Conservation (phyloP, 129 eudicot genomes). For the Erigeron canadensis region DNA sequence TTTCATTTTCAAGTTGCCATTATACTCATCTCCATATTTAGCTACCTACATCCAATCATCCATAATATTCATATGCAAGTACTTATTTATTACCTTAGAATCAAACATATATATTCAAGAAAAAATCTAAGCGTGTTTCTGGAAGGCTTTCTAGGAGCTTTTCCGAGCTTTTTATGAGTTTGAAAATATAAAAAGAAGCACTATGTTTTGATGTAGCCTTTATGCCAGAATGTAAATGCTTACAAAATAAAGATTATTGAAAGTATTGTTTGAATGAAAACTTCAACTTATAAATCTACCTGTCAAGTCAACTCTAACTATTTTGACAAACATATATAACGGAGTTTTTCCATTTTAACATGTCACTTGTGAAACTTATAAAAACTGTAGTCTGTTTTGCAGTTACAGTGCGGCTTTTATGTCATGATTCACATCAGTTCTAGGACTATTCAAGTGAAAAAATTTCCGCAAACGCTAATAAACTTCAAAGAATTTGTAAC, state of each 20-base stretch:
- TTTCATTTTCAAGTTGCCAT: background rate
- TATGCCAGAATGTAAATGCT: no score
- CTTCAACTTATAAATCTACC: no score
- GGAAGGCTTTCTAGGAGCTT: no score
- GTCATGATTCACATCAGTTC: background rate
- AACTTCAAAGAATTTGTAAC: background rate
- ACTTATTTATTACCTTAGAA: background rate
- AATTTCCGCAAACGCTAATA: background rate
- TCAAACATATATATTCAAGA: no score
- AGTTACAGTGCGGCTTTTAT: background rate
- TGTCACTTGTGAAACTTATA: background rate
- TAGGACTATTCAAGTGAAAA: background rate
- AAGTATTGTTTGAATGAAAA: no score
- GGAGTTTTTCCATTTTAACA: background rate
- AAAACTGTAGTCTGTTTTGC: background rate
- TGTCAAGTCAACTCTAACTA: no score
- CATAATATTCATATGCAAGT: background rate
- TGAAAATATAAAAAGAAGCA: no score
- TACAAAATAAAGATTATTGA: no score
- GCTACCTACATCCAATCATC: background rate
- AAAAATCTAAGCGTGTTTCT: no score
- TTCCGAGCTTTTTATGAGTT: no score
- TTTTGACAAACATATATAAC: no score
- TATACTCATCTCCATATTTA: background rate
- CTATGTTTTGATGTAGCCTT: no score